Evolutionary conservation across 176 grass and related monocot species (phyloP).

Genomic region (Ensete ventricosum): DNA sequence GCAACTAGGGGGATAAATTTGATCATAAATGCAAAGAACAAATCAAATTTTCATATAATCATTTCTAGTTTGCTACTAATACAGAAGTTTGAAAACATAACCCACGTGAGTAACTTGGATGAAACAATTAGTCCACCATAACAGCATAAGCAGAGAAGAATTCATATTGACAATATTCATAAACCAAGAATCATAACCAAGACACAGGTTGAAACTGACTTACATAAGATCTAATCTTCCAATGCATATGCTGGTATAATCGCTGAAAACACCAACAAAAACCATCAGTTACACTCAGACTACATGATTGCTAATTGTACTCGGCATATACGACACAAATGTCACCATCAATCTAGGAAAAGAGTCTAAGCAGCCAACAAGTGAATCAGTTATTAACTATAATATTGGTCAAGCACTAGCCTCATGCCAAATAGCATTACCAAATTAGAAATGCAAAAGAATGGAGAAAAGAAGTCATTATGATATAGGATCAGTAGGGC

Average conservation of each 20-base stretch:
- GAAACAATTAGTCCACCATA: background rate
- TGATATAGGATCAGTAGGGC: background rate
- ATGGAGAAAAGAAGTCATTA: background rate
- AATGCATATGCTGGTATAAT: slow-evolving; percentile 78
- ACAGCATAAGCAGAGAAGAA: background rate
- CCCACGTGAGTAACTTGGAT: background rate
- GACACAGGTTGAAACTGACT: slow-evolving; percentile 25
- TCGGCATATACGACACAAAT: background rate
- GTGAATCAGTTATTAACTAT: background rate
- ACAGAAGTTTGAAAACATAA: background rate
- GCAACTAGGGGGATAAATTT: background rate
- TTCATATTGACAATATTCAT: background rate
- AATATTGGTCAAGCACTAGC: background rate
- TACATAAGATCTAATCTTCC: slow-evolving; percentile 81
- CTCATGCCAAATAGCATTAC: background rate
- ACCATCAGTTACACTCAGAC: slow-evolving; percentile 6
- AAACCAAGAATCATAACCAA: background rate
- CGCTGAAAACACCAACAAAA: slow-evolving; percentile 50
- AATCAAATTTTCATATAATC: background rate
- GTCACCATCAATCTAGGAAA: background rate
- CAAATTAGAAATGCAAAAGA: background rate
- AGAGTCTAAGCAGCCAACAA: background rate
- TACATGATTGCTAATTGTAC: background rate
- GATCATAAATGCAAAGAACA: background rate
- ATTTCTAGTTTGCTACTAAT: background rate